These are phyloP conservation scores for Sambucus nigra DNA, from an alignment of 129 eudicot species.

Conservation along the genomic window DNA sequence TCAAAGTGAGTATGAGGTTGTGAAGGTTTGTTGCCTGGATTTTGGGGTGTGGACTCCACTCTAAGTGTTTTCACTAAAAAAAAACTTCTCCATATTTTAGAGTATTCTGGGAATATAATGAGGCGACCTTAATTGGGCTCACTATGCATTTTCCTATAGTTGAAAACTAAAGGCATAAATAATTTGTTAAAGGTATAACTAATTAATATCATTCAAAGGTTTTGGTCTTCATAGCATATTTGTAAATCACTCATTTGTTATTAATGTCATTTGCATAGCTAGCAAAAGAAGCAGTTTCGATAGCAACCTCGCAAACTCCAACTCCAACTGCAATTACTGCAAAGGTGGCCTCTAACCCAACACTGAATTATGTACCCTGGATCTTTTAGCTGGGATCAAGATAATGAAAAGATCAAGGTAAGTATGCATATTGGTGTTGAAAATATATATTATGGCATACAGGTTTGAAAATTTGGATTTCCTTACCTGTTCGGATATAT, in stretches of 20 bases:
- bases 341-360: slow-evolving; percentile 30
- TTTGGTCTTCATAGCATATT: no score
- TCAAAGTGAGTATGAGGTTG: slow-evolving; percentile 25
- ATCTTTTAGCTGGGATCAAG: slow-evolving; percentile 88
- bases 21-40: slow-evolving; percentile 25
- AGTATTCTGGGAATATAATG: no score
- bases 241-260: no score
- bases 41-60: slow-evolving; percentile 25
- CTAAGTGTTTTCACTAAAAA: slow-evolving; percentile 42
- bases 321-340: slow-evolving; percentile 27
- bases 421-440: no score
- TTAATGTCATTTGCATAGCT: slow-evolving; percentile 23
- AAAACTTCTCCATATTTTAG: no score
- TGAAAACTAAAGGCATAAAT: neutral
- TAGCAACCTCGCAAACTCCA: slow-evolving; percentile 19
- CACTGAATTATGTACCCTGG: slow-evolving; percentile 37
- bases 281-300: slow-evolving; percentile 30
- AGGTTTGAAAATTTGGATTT: no score
- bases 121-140: no score
- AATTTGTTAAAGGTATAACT: neutral
- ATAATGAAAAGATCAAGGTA: no score
- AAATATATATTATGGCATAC: no score
- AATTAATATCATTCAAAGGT: no score
- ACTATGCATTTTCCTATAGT: no score
- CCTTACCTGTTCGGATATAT: no score